Evolutionary conservation across 345 rosid genomes (phyloP).

Genomic region (Aegle marmelos): DNA sequence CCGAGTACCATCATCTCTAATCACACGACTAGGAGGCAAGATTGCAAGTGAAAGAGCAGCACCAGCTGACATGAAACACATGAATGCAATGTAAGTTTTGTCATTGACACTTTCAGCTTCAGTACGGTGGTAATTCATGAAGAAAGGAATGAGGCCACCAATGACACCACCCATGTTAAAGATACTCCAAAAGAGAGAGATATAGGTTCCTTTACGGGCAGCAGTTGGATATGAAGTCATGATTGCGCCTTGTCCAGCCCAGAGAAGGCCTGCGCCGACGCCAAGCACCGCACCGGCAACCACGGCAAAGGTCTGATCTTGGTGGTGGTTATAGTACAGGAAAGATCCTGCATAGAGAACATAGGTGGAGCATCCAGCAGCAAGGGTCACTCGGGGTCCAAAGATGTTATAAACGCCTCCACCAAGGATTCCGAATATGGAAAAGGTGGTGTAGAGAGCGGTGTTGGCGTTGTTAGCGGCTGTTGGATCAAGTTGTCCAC

Average conservation of each 20-base stretch:
- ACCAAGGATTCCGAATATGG: constrained; percentile 58
- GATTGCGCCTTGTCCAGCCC: constrained; percentile 72
- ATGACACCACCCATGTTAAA: constrained; percentile 72
- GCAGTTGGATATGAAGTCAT: constrained; percentile 67
- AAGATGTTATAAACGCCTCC: constrained; percentile 67
- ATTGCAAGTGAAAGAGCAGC: constrained; percentile 41
- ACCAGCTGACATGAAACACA: constrained; percentile 56
- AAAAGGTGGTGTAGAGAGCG: constrained; percentile 63
- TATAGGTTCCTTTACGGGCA: constrained; percentile 52
- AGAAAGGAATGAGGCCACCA: constrained; percentile 65
- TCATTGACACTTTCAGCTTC: constrained; percentile 48
- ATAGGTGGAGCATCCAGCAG: constrained; percentile 57
- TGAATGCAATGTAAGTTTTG: constrained; percentile 54
- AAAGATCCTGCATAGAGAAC: constrained; percentile 59
- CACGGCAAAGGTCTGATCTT: constrained; percentile 45
- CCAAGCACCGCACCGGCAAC: constrained; percentile 57
- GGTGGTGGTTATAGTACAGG: constrained; percentile 57
- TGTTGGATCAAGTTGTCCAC: constrained; percentile 55
- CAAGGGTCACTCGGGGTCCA: constrained; percentile 56
- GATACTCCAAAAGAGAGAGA: constrained; percentile 58
- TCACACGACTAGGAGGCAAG: constrained; percentile 42
- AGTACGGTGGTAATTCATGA: constrained; percentile 37
- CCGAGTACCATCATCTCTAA: constrained; percentile 45
- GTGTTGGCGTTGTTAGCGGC: constrained; percentile 64
- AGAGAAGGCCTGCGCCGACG: constrained; percentile 60